Base-by-base conservation (phyloP, 129 eudicot species). In the Tagetes erecta region DNA sequence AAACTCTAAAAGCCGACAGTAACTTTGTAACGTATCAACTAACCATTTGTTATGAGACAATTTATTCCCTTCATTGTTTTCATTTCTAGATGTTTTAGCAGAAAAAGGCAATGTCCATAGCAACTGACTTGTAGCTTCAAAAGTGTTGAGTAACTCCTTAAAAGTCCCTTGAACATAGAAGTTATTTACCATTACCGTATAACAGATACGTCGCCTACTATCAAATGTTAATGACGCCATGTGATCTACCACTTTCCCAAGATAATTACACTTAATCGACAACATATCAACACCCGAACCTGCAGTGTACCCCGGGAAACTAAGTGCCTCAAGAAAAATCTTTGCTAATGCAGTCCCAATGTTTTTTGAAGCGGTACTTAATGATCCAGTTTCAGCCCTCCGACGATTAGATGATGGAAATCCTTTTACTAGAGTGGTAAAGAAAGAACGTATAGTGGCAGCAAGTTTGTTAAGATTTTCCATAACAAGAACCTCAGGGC, bases 61-160 rank as follows among this genome's bases (percentile, higher is more conserved):
- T 68, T 88, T 83, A 68, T 86, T 81, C 70, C 80, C 86, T 33
- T 82, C 92, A 76, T 69, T 70, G 67, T 83, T 91, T 14, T 85
- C 97, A 68, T 68, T 38, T 65, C 78, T 96, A 64, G 96, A 84
- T 42, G 86, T 12, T 7, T 89, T 83, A 66, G 84, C 57, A 64
- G 91, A 67, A 44, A 31, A 79, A 11, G 97, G 97, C 46, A 85
- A 69, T 13, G 91, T 86, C 99, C 99, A 94, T 53, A 94, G 74
- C 84, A 94, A 81, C 80, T 94, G 97, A 83, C 99, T 94, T 34
- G 99, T 94, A 65, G 99, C 99, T 82, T 90, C 99, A 85, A 94
- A 94, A 59, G 99, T 94, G 58, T 91, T 94, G 49, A 94, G 92
- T 50, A 94, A 83, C 81, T 94, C 97, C 79, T 88, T 94, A 47